Percentiles rank a stretch among this genome's conserved stretches.
Conservation (phyloP, 2,329 filamentous ascomycete species). For the Penicillium sp. region DNA sequence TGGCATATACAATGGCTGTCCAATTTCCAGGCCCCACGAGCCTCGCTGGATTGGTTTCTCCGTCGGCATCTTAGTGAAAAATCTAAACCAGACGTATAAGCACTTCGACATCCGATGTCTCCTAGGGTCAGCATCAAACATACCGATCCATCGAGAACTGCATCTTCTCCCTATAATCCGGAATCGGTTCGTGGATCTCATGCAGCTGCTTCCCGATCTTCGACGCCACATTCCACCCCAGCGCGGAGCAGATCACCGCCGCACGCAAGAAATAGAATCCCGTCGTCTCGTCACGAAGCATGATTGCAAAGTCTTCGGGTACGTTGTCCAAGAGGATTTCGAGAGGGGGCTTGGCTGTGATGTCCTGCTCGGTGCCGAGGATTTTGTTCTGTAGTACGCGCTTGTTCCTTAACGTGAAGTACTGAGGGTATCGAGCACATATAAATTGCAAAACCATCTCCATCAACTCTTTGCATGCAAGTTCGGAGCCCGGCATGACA, state of each 20-base stretch:
- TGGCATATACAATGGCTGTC: constrained; percentile 71
- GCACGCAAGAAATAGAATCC: constrained; percentile 73
- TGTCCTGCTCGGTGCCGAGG: constrained; percentile 58
- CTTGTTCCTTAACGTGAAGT: constrained; percentile 61
- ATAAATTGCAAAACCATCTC: constrained; percentile 80
- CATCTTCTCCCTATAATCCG: constrained; percentile 86
- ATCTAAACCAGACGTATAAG: constrained; percentile 47
- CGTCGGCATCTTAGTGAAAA: constrained; percentile 73
- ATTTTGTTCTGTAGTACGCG: constrained; percentile 66
- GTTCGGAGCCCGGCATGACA: constrained; percentile 68
- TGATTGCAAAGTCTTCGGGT: constrained; percentile 80
- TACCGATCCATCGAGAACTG: constrained; percentile 81
- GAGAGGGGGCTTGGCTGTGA: constrained; percentile 63
- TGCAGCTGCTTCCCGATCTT: constrained; percentile 71
- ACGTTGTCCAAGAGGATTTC: constrained; percentile 71
- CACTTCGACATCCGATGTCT: neutral
- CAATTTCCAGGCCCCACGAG: constrained; percentile 79
- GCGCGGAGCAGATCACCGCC: constrained; percentile 71
- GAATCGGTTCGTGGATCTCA: constrained; percentile 70
- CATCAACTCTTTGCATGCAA: constrained; percentile 83
- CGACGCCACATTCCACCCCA: constrained; percentile 74
- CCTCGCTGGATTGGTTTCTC: constrained; percentile 76
- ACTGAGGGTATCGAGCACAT: constrained; percentile 71
- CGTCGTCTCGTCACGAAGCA: constrained; percentile 66
- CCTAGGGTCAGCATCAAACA: constrained; percentile 16